Evolutionary conservation across 1,284 basidiomycete species (phyloP).

Genomic region (Apiotrichum montevideense): DNA sequence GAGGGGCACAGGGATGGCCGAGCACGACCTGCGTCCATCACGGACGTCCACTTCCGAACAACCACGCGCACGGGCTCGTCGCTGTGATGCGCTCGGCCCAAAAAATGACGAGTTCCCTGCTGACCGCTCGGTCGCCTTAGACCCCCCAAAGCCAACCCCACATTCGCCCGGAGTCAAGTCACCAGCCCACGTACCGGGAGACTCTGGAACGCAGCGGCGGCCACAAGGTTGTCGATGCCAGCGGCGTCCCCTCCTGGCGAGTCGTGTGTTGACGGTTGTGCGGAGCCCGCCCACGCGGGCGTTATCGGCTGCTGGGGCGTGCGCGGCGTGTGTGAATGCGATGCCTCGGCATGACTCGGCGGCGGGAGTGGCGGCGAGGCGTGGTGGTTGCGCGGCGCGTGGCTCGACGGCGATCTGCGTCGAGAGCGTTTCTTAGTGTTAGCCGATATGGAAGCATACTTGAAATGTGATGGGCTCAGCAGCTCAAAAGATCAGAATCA

Average conservation of each 20-base stretch:
- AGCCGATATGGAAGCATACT: background rate
- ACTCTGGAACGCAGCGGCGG: slow-evolving; percentile 16
- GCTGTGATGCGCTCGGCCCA: too few species aligned
- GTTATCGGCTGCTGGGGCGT: background rate
- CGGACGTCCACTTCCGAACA: background rate
- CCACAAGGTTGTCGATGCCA: slow-evolving; percentile 21
- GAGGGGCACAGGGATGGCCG: too few species aligned
- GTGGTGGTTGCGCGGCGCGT: background rate
- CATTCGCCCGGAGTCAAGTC: too few species aligned
- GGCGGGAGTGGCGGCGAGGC: background rate
- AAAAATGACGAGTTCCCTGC: too few species aligned
- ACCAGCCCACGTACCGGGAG: slow-evolving; percentile 4
- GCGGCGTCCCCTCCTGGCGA: slow-evolving; percentile 3
- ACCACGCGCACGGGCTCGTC: too few species aligned
- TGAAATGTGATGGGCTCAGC: too few species aligned
- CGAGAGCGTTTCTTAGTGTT: slow-evolving; percentile 14
- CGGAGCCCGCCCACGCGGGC: background rate
- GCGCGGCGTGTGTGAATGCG: background rate
- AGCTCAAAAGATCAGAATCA: too few species aligned
- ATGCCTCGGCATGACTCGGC: background rate
- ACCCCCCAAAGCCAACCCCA: too few species aligned
- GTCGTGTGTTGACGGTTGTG: slow-evolving; percentile 1
- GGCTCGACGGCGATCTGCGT: slow-evolving; percentile 3
- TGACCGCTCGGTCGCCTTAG: too few species aligned
- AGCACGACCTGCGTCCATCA: too few species aligned